A percentile compares a stretch with the other conserved stretches of the same genome.
These are phyloP conservation scores for Globisporangium recalcitrans DNA, from an alignment of 352 stramenopile genomes.

Conservation along the genomic window DNA sequence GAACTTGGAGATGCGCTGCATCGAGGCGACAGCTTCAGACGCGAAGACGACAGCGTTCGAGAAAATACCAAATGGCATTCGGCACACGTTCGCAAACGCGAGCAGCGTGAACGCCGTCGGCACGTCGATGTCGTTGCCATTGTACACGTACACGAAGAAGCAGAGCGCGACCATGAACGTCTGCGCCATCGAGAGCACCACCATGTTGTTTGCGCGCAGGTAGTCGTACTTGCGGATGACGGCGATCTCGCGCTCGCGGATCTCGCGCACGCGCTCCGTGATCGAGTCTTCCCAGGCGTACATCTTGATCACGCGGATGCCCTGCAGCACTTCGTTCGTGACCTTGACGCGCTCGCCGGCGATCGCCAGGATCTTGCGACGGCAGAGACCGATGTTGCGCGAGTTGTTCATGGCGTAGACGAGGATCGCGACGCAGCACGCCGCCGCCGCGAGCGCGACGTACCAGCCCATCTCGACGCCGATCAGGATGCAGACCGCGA, in stretches of 20 bases:
- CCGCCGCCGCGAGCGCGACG: constrained; percentile 20
- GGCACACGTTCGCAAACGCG: constrained; percentile 70
- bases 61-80: constrained; percentile 49
- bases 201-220: constrained; percentile 27
- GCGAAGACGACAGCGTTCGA: constrained; percentile 40
- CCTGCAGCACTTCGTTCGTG: constrained; percentile 86
- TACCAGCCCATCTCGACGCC: constrained; percentile 32
- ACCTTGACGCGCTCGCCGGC: constrained; percentile 75
- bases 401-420: constrained; percentile 28
- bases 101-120: constrained; percentile 90
- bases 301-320: constrained; percentile 84
- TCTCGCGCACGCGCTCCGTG: constrained; percentile 23
- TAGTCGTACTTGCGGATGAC: constrained; percentile 33
- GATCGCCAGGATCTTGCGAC: constrained; percentile 26
- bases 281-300: constrained; percentile 62
- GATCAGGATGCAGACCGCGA: constrained; percentile 37
- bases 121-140: constrained; percentile 87
- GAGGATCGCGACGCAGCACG: constrained; percentile 20
- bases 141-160: constrained; percentile 64
- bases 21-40: constrained; percentile 41
- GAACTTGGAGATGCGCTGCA: constrained; percentile 33
- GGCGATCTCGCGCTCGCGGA: constrained; percentile 30
- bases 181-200: constrained; percentile 65
- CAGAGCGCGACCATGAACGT: constrained; percentile 88
- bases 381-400: constrained; percentile 27